Base-by-base conservation (phyloP, 2,329 filamentous ascomycete species). In the Bipolaris zeicola region DNA sequence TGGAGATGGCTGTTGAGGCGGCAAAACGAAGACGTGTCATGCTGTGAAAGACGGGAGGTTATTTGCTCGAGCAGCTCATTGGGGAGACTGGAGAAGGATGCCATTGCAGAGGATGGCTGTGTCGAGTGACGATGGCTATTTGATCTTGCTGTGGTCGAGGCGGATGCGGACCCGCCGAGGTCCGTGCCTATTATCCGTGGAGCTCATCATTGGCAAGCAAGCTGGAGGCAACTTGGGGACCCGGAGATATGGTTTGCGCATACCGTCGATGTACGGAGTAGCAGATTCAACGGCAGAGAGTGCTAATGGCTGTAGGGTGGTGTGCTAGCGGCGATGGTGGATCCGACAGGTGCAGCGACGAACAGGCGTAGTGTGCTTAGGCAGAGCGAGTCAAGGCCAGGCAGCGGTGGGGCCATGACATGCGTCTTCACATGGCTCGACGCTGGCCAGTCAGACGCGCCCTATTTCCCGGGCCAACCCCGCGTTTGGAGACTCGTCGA, bases 31-130 rank as follows among this genome's bases (percentile, higher is more conserved):
- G 62, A 57, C 8, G 65, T 54, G 1, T 66, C 68, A n/a, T 52
- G 36, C 18, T 72, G 66, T 5, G 52, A 20, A 6, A 65, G 55
- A 42, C 63, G 64, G 7, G 58, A 49, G 26, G 68, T 45, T 22
- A 71, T 58, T 7, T 64, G 60, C 39, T 72, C 66, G 5, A 69
- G 52, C 10, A 73, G 57, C 52, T 73, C 70, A 18, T 58, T 39
- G 10, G 69, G 63, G 4, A 73, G 52, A 16, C 58, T 39, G 33
- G 60, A 52, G 18, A 71, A 61, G 10, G 55, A 49, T 11, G 64
- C 61, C 70, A 71, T 71, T 6, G 18, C 13, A 11, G 24, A 39
- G 26, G 42, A 5, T 24, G 51, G 14, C 18, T 31, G n/a, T 28
- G 16, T 1, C 28, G 20, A 14, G 11, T 39, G 41, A n/a, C 34